Conservation (phyloP, 2,329 filamentous ascomycete species). For the Colletotrichum sansevieriae region DNA sequence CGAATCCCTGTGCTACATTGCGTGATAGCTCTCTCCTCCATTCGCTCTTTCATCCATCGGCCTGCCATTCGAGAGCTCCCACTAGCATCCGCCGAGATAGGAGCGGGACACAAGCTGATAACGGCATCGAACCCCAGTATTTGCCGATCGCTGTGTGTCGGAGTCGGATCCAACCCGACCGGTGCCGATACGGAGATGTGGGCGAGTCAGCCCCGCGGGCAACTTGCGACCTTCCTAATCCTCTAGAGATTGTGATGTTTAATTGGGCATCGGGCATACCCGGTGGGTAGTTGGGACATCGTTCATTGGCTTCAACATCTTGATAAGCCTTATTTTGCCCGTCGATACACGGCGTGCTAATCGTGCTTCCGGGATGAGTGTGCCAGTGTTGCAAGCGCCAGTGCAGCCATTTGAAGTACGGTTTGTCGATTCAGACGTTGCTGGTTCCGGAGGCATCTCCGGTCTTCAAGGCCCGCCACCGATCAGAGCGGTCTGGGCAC, state of each 20-base stretch:
- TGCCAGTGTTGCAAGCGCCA: too few species aligned
- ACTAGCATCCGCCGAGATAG: conserved; percentile 27
- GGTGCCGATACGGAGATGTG: conserved; percentile 39
- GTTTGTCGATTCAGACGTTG: too few species aligned
- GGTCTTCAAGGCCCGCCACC: too few species aligned
- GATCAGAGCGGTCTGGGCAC: too few species aligned
- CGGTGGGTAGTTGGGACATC: background rate
- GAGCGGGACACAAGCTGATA: conserved; percentile 16
- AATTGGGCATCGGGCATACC: conserved; percentile 2
- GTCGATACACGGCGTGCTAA: too few species aligned
- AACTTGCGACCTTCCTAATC: conserved; percentile 26
- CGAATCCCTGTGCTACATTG: conserved; percentile 20
- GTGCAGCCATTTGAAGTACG: too few species aligned
- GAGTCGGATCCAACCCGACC: conserved; percentile 5
- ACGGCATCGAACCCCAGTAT: conserved; percentile 20
- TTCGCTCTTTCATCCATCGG: background rate
- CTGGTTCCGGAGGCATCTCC: too few species aligned
- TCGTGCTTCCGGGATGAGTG: too few species aligned
- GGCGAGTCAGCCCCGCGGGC: conserved; percentile 26
- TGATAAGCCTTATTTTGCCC: too few species aligned
- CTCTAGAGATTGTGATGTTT: background rate
- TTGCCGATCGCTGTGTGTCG: conserved; percentile 15
- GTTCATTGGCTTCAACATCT: background rate
- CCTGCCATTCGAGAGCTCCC: background rate
- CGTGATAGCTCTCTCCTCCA: conserved; percentile 21